Percentiles rank a stretch among this genome's conserved stretches.
Evolutionary conservation across 2,329 filamentous ascomycete genomes (phyloP).

Genomic region (Kalmusia sp.): DNA sequence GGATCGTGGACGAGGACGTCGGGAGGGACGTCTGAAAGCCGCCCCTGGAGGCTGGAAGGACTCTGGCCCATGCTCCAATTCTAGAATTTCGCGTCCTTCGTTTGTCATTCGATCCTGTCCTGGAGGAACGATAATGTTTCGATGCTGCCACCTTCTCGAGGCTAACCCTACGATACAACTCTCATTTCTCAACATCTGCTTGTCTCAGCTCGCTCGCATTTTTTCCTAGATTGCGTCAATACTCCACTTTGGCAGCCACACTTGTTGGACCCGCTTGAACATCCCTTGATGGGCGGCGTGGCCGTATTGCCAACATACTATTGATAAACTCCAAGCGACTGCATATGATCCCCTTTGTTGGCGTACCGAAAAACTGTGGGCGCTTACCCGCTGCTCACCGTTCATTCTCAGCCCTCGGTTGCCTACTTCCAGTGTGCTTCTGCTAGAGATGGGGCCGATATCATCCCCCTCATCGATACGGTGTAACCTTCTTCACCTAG

Average conservation of each 20-base stretch:
- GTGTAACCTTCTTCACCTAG: too few relatives aligned
- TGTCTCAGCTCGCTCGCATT: neutral
- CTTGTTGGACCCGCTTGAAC: neutral
- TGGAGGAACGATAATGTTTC: neutral
- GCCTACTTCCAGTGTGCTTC: neutral
- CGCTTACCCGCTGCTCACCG: neutral
- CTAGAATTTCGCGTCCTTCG: too few relatives aligned
- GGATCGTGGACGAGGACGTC: neutral
- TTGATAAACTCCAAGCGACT: too few relatives aligned
- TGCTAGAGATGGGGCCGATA: neutral
- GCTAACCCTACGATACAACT: neutral
- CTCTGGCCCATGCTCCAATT: neutral
- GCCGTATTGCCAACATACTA: neutral
- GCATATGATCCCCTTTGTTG: too few relatives aligned
- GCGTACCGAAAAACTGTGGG: too few relatives aligned
- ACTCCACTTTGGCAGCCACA: conserved; percentile 2
- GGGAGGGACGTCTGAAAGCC: neutral
- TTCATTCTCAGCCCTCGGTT: neutral
- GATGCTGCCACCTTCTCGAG: neutral
- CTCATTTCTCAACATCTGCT: neutral
- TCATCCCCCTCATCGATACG: too few relatives aligned
- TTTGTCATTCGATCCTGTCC: neutral
- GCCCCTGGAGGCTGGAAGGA: neutral
- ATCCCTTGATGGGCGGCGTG: neutral
- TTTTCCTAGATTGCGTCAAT: conserved; percentile 4